phyloP scores from a whole-genome alignment of 768 basidiomycete species.

The Mycena epipterygia region DNA sequence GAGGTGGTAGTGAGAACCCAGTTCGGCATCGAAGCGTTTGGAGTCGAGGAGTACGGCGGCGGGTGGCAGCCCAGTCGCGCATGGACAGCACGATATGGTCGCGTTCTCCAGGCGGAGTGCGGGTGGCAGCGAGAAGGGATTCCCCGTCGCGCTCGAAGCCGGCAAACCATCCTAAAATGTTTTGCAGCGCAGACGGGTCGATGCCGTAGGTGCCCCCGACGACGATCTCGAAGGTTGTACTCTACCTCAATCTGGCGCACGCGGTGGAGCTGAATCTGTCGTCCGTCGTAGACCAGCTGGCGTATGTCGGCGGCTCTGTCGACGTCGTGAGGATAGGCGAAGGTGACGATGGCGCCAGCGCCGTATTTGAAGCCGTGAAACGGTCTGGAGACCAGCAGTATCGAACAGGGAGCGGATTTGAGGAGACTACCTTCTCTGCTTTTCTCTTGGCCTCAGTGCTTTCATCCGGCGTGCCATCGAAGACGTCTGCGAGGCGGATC shows the following conservation, averaged over 20 bases:
- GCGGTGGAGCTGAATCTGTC: neutral
- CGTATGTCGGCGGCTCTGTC: neutral
- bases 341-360: no score
- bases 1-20: neutral
- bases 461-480: neutral
- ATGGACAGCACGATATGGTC: neutral
- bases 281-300: neutral
- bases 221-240: neutral
- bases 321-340: neutral
- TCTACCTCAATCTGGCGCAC: slow-evolving; percentile 2
- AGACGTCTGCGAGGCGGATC: neutral
- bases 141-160: neutral
- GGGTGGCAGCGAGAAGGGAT: neutral
- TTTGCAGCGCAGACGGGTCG: neutral
- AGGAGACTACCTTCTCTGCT: neutral
- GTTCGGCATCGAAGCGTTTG: neutral
- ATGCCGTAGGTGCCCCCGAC: neutral
- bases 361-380: no score
- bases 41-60: neutral
- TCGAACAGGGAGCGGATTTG: no score
- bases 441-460: neutral
- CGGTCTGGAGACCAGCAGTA: no score
- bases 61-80: neutral
- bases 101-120: neutral
- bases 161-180: neutral